These are phyloP conservation scores for Oryza nivara DNA, from an alignment of 176 grass and related monocot genomes.

Conservation along the genomic window DNA sequence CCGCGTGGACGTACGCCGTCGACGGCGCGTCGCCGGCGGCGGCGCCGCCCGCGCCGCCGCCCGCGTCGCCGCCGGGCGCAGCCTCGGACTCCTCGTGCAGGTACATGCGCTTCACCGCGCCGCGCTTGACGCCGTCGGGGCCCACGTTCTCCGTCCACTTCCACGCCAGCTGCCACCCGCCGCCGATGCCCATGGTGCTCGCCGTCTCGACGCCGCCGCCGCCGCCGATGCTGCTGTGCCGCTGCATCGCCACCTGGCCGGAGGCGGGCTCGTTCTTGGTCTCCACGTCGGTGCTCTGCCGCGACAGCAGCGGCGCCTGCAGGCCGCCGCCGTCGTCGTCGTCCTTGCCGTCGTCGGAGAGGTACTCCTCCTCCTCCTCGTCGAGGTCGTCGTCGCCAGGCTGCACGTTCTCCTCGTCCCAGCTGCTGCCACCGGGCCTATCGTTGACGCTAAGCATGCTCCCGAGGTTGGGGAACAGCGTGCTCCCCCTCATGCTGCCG, in stretches of 20 bases:
- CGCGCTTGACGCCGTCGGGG: slow-evolving; percentile 49
- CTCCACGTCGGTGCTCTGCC: slow-evolving; percentile 49
- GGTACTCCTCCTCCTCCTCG: not conserved
- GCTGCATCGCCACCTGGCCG: slow-evolving; percentile 2
- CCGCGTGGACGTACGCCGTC: slow-evolving; percentile 55
- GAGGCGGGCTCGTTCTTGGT: not conserved
- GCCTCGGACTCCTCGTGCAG: slow-evolving; percentile 62
- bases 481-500: slow-evolving; percentile 45
- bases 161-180: slow-evolving; percentile 92
- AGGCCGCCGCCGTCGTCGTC: not conserved
- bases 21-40: not conserved
- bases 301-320: slow-evolving; percentile 30
- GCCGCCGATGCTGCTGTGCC: slow-evolving; percentile 47
- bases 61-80: not conserved
- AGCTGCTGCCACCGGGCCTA: slow-evolving; percentile 26
- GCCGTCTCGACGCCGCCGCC: slow-evolving; percentile 32
- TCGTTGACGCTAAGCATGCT: slow-evolving; percentile 77
- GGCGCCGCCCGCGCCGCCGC: not conserved
- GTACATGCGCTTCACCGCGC: slow-evolving; percentile 78
- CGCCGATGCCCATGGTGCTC: slow-evolving; percentile 79
- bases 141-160: slow-evolving; percentile 66
- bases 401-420: slow-evolving; percentile 63
- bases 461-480: slow-evolving; percentile 73
- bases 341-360: not conserved
- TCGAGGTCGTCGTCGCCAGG: not conserved